A percentile compares a stretch with the other conserved stretches of the same genome.
Evolutionary conservation across 1,284 basidiomycete genomes (phyloP).

Genomic region (Cryptococcus wingfieldii): DNA sequence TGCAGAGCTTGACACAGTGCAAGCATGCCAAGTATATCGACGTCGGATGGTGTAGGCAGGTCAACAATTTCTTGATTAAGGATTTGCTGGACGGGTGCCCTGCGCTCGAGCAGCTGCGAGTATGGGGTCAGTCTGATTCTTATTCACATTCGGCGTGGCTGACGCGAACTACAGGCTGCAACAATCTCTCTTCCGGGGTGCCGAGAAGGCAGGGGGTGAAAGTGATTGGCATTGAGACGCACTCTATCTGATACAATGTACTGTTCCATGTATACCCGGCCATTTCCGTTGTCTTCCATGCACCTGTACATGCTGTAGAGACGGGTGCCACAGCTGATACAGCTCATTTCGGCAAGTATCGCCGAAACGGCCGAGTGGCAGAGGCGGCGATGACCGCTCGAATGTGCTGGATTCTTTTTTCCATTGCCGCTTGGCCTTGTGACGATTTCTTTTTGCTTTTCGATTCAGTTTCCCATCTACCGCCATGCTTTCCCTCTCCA

Average conservation of each 20-base stretch:
- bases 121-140: conserved; percentile 45
- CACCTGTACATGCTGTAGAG: not conserved
- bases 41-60: conserved; percentile 78
- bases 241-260: conserved; percentile 26
- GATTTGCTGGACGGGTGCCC: conserved; percentile 58
- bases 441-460: conserved; percentile 1
- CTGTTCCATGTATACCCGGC: not conserved
- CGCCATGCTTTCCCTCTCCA: conserved; percentile 14
- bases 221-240: conserved; percentile 49
- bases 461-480: not conserved
- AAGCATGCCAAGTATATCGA: conserved; percentile 63
- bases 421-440: not conserved
- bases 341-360: not conserved
- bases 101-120: conserved; percentile 31
- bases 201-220: conserved; percentile 47
- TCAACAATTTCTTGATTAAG: conserved; percentile 79
- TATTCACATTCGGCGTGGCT: not conserved
- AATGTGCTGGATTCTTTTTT: not conserved
- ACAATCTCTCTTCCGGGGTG: conserved; percentile 44
- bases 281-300: not conserved
- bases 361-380: not conserved
- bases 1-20: conserved; percentile 56
- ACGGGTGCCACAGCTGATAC: not conserved
- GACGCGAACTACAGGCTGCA: conserved; percentile 34
- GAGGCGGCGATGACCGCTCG: not conserved